Base-by-base conservation (phyloP, 1,284 basidiomycete genomes). In the Ustilago vetiveriae region DNA sequence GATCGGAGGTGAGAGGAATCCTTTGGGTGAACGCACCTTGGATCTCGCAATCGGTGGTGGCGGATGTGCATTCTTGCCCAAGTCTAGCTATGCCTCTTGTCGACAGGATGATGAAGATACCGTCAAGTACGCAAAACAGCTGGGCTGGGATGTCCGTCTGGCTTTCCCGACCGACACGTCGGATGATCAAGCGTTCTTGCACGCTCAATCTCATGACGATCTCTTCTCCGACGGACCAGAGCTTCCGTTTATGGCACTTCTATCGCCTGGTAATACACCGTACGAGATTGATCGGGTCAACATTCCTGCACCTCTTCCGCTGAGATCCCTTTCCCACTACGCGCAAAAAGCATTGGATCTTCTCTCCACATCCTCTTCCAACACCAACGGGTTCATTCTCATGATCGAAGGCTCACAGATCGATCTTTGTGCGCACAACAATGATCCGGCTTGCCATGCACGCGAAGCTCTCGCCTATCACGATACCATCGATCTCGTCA, bases 31-130 rank as follows among this genome's bases (percentile, higher is more conserved):
- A 26, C 40, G 70, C 4, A 69, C 66, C 14, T 42, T 83, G 2
- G 82, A 83, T 51, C 51, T 83, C 7, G 83, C 83, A 21, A 76
- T 84, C 26, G 83, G 83, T 3, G 83, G 83, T 1, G 83, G 83
- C 1, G 71, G 66, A 11, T 82, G 82, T 49, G 80, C 75, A 58
- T 83, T 83, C 59, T 46, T 82, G 16, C 82, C 82, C 26, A 78
- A 75, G 8, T 54, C 77, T 0, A 68, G 67, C 22, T 23, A 26
- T 0, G 53, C 49, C 6, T 80, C 79, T 1, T 83, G 82, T 49
- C 55, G 83, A 13, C 71, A 59, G 32, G 82, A 84, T 40, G 68
- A 69, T 14, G 53, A 67, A 17, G 82, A 84, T 46, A 50, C 83
- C 10, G 53, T 84, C 0, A 33, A 45, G 8, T 40, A 42, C 10